A percentile compares a stretch with the other conserved stretches of the same genome.
Evolutionary conservation across 164 flowering plant species (phyloP).

Genomic region (Vitis rupestris): DNA sequence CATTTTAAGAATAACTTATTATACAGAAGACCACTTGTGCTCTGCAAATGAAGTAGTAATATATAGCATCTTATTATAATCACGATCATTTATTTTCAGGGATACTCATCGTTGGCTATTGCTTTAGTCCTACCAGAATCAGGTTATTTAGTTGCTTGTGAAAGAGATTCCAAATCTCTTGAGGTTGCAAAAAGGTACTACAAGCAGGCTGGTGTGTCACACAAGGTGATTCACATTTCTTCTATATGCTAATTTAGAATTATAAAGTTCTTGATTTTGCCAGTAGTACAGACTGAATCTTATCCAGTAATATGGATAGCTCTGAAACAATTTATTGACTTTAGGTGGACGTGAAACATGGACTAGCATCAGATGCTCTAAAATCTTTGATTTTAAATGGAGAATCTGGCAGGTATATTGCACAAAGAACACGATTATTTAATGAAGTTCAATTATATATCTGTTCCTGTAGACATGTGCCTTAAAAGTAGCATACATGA

Average conservation of each 20-base stretch:
- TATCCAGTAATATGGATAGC: neutral
- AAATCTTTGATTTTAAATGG: constrained; percentile 63
- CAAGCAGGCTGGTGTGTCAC: constrained; percentile 73
- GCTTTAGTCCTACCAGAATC: constrained; percentile 84
- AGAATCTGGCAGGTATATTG: constrained; percentile 64
- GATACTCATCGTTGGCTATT: constrained; percentile 90
- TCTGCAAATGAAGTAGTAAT: too few relatives aligned
- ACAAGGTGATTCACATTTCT: constrained; percentile 52
- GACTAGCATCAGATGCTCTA: constrained; percentile 66
- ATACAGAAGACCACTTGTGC: too few relatives aligned
- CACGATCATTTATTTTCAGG: constrained; percentile 32
- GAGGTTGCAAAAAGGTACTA: constrained; percentile 80
- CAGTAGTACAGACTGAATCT: neutral
- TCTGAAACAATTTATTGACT: constrained; percentile 8
- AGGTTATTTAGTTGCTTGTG: constrained; percentile 60
- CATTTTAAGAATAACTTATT: too few relatives aligned
- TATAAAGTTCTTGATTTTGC: neutral
- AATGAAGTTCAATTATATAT: neutral
- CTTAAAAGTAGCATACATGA: neutral
- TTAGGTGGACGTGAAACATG: constrained; percentile 74
- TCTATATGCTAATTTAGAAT: neutral
- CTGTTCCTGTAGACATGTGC: neutral
- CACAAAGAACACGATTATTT: neutral
- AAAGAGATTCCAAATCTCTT: constrained; percentile 72
- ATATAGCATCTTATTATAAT: neutral